phyloP scores from a whole-genome alignment of 176 grass and related monocot genomes.

The Eragrostis curvula region DNA sequence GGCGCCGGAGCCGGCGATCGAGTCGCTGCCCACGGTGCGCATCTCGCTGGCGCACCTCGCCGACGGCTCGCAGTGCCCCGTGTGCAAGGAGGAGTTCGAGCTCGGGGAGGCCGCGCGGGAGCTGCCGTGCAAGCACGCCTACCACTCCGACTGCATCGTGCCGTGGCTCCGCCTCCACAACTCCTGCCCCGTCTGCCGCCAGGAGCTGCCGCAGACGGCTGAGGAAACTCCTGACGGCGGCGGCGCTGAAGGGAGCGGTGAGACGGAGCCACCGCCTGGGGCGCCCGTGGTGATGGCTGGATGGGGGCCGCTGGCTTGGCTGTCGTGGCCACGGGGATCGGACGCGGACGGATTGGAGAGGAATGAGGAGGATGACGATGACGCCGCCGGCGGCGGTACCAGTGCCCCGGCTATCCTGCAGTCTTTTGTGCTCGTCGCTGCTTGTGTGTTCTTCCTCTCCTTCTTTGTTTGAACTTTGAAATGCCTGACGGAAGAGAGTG shows the following conservation, averaged over 20 bases:
- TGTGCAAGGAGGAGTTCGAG: constrained; percentile 96
- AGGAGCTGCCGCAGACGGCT: constrained; percentile 45
- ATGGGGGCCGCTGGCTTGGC: constrained; percentile 53
- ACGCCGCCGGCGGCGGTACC: constrained; percentile 32
- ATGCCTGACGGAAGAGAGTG: too few relatives aligned
- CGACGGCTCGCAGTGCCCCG: constrained; percentile 83
- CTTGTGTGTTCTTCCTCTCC: constrained; percentile 54
- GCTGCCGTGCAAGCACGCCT: constrained; percentile 95
- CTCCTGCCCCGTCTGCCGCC: constrained; percentile 86
- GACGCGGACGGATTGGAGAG: constrained; percentile 7
- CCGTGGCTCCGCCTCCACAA: constrained; percentile 93
- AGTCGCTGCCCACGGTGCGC: constrained; percentile 70
- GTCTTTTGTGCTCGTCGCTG: constrained; percentile 58
- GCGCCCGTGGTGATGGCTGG: constrained; percentile 25
- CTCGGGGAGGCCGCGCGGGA: constrained; percentile 76
- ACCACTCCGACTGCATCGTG: constrained; percentile 90
- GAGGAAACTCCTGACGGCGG: not conserved
- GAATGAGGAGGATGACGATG: constrained; percentile 7
- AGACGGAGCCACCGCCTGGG: not conserved
- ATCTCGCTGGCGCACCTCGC: constrained; percentile 56
- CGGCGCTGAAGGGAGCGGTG: not conserved
- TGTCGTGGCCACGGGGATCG: constrained; percentile 30
- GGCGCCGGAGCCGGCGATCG: constrained; percentile 61
- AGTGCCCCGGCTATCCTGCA: constrained; percentile 46
- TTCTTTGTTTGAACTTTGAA: constrained; percentile 40